Base-by-base conservation (phyloP, 768 basidiomycete species). In the Crucibulum laeve region DNA sequence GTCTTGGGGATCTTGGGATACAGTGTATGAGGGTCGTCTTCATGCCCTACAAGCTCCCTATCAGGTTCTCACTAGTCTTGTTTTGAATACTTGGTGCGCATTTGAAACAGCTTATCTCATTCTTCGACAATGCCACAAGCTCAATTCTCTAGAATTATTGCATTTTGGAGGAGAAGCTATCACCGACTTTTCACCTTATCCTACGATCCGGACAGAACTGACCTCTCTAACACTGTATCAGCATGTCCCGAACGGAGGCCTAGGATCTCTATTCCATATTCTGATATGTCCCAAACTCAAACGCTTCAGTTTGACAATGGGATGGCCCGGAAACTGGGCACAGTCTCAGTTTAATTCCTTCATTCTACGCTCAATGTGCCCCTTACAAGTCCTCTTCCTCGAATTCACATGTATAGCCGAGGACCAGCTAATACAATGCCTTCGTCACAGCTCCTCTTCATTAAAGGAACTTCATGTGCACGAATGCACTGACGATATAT, bases 401-500 rank as follows among this genome's bases (percentile, higher is more conserved):
- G 56, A 59, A 41, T 53, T 41, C 32, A 51, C 51, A 2, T 52
- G 48, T 19, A 54, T 61, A 5, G 45, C 42, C 1, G 52, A 56
- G 26, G 45, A 41, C 14, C 48, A 53, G 33, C 49, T 59, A 8
- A 45, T 50, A 13, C 51, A 51, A 21, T 51, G 46, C 33, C 53
- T 59, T 24, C 26, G 47, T 18, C 45, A 44, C 4, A 53, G 23
- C 26, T 47, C 51, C 2, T 5, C 42, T 14, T 49, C 53, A 11
- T 24, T 57, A 38, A 42, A 17, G 23, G 37, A 22, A 14, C 49
- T 61, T 15, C 52, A 53, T 21, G 47, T 61, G 11, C 48, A 50
- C 28, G 51, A 51, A 19, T 43, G 38, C 13, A 44, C 43, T 22
- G 53, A 49, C 10, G 46, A 40, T 26, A 43, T 46, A 6, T 54